These are phyloP conservation scores for Nelumbo lutea DNA, from an alignment of 164 flowering plant species.

Conservation along the genomic window DNA sequence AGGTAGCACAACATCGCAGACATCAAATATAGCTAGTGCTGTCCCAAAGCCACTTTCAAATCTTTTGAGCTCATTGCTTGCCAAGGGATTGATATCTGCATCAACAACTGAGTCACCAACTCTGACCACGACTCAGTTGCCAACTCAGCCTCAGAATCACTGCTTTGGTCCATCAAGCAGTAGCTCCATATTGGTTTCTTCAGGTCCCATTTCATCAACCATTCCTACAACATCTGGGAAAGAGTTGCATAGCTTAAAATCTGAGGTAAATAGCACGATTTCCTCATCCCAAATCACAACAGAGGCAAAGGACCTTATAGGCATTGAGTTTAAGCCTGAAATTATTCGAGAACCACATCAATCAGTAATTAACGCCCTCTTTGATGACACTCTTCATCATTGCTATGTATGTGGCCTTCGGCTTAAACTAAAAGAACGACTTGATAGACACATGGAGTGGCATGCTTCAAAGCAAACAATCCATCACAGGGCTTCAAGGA, in stretches of 20 bases:
- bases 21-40: constrained; percentile 24
- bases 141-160: constrained; percentile 22
- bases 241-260: constrained; percentile 22
- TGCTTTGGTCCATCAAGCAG: constrained; percentile 20
- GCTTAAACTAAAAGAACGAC: constrained; percentile 52
- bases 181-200: constrained; percentile 26
- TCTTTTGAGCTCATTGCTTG: constrained; percentile 74
- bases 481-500: constrained; percentile 35
- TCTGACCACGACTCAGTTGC: constrained; percentile 13
- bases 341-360: constrained; percentile 62
- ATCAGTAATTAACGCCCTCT: constrained; percentile 48
- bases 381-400: constrained; percentile 54
- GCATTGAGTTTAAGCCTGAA: constrained; percentile 70
- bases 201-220: constrained; percentile 24
- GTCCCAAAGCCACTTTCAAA: constrained; percentile 51
- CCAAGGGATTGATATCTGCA: constrained; percentile 83
- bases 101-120: constrained; percentile 41
- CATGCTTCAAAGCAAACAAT: constrained; percentile 40
- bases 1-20: constrained; percentile 22
- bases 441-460: constrained; percentile 74
- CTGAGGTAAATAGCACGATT: constrained; percentile 20
- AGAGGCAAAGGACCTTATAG: constrained; percentile 46
- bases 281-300: constrained; percentile 17
- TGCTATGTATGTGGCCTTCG: constrained; percentile 70
- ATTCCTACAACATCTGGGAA: constrained; percentile 21